phyloP scores from a whole-genome alignment of 495 filamentous ascomycete species.

The Neurospora sp. region DNA sequence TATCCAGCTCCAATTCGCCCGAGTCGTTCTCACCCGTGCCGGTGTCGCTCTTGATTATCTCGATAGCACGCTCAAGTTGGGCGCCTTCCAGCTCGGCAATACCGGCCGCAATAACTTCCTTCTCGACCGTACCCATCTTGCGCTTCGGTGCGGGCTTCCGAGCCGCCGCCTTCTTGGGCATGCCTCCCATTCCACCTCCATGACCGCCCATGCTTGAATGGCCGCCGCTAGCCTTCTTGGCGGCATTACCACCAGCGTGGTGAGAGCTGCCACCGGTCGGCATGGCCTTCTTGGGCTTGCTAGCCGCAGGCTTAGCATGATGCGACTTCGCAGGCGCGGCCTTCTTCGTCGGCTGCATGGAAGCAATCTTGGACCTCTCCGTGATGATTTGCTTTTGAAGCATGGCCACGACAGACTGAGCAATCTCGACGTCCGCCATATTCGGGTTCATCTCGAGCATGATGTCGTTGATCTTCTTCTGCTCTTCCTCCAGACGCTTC shows the following conservation, averaged over 20 bases:
- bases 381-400: constrained; percentile 38
- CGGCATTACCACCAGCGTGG: constrained; percentile 9
- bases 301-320: constrained; percentile 21
- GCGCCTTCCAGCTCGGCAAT: constrained; percentile 64
- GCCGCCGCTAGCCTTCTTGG: constrained; percentile 23
- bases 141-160: constrained; percentile 43
- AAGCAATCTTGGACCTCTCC: constrained; percentile 36
- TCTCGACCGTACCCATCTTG: constrained; percentile 60
- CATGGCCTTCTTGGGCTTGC: constrained; percentile 30
- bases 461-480: constrained; percentile 54
- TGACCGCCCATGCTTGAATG: constrained; percentile 1
- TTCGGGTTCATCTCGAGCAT: constrained; percentile 62
- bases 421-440: constrained; percentile 48
- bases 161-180: constrained; percentile 35
- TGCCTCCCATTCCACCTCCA: constrained; percentile 18
- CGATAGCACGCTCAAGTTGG: constrained; percentile 69
- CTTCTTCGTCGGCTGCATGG: constrained; percentile 26
- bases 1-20: constrained; percentile 84
- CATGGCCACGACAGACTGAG: constrained; percentile 35
- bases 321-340: constrained; percentile 19
- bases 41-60: constrained; percentile 82
- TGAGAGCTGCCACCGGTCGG: constrained; percentile 10
- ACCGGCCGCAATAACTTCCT: constrained; percentile 74
- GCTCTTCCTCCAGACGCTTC: constrained; percentile 40
- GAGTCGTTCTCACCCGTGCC: constrained; percentile 68